Evolutionary conservation across 148 eudicot species (phyloP), one percentile per base, ranked within the genome.

Genomic region (Suaeda aralocaspica): DNA sequence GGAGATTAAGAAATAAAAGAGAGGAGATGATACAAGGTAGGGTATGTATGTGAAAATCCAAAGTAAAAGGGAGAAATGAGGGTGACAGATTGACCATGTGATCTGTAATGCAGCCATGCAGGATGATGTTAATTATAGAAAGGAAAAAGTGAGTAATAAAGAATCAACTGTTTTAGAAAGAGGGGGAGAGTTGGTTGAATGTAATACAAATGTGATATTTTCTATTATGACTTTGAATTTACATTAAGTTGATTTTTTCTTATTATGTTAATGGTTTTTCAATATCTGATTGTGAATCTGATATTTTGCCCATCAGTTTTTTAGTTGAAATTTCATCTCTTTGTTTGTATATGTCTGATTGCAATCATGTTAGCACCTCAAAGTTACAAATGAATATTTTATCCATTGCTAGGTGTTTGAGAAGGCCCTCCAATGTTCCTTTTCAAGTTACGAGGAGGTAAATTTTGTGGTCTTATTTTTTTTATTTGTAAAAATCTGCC

Each of bases 381-480:
- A 14, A 60, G 34, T 63, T 21, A 30, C 52, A 26, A 28, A 28
- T 52, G 59, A 28, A 60, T 41, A 9, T 76, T 41, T 42, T 59
- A 26, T 72, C 42, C 44, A 52, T 77, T 75, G 67, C 74, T 85
- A 91, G 98, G 97, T 83, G n/a, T 94, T 89, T 78, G 98, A 94
- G 79, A 87, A 81, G 84, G 88, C 96, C 59, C 79, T 91, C 64
- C 88, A 69, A 49, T 90, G 92, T 82, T 87, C 96, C 36, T 89
- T 94, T 75, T 84, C 89, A 42, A 86, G 89, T 85, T 84, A 84
- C 11, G 96, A 91, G 42, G 98, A 94, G 98, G 98, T 93, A 87
- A 64, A 30, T 63, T 71, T 52, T 58, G n/a, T 74, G 46, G 9
- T 41, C 53, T 48, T 68, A n/a, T n/a, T 25, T 19, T n/a, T 56